These are phyloP conservation scores for Fusarium cicatricum DNA, from an alignment of 2,329 filamentous ascomycete genomes.

Conservation along the genomic window DNA sequence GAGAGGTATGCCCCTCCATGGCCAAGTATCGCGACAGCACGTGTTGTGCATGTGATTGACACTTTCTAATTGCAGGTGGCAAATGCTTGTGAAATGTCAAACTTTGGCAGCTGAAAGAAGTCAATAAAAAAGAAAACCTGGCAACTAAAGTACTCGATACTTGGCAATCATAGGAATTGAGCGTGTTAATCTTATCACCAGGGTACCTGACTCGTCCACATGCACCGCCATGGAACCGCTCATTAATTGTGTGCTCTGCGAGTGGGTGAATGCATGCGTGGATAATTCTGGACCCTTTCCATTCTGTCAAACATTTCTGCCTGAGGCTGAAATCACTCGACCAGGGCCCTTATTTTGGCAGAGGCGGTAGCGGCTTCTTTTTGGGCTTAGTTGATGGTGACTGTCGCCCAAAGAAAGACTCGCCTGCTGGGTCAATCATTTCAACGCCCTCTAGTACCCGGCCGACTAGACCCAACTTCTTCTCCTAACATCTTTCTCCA, in stretches of 20 bases:
- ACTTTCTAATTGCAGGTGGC: not conserved
- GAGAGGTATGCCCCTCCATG: slow-evolving; percentile 6
- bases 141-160: not conserved
- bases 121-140: not conserved
- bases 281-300: slow-evolving; percentile 12
- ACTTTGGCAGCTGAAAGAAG: not conserved
- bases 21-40: slow-evolving; percentile 36
- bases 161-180: not conserved
- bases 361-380: slow-evolving; percentile 35
- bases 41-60: slow-evolving; percentile 35
- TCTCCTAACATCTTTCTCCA: slow-evolving; percentile 39
- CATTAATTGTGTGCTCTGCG: not conserved
- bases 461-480: slow-evolving; percentile 31
- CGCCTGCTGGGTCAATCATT: slow-evolving; percentile 37
- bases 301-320: slow-evolving; percentile 24
- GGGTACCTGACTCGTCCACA: too few relatives aligned
- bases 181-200: too few relatives aligned
- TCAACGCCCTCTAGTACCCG: slow-evolving; percentile 35
- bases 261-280: slow-evolving; percentile 21
- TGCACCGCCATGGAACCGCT: too few relatives aligned
- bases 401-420: slow-evolving; percentile 29
- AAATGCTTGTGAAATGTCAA: slow-evolving; percentile 8
- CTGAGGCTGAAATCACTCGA: slow-evolving; percentile 39
- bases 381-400: slow-evolving; percentile 29
- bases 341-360: slow-evolving; percentile 22